Evolutionary conservation across 1,139 yeast species (phyloP).

Genomic region (Pichia norvegensis): DNA sequence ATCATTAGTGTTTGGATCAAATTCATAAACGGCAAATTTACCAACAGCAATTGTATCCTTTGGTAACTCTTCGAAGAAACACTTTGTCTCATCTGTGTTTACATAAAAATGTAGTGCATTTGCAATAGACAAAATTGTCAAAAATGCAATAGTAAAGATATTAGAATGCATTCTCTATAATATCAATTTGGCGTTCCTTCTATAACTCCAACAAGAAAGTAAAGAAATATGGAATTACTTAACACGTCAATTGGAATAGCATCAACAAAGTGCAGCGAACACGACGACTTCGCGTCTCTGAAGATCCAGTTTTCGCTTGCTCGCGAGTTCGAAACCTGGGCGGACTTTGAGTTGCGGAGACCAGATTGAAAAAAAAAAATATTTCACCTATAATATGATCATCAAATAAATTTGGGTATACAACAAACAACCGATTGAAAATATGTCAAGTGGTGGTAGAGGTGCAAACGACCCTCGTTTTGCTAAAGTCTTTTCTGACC

Average conservation of each 20-base stretch:
- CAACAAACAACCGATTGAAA: background rate
- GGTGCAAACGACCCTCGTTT: conserved; percentile 62
- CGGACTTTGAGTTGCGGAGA: no score
- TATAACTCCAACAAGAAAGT: no score
- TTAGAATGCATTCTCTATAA: background rate
- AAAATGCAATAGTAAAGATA: background rate
- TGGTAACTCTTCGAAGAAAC: conserved; percentile 50
- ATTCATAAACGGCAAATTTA: conserved; percentile 29
- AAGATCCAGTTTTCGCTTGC: no score
- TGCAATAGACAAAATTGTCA: conserved; percentile 9
- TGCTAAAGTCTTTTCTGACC: conserved; percentile 74
- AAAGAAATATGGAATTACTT: no score
- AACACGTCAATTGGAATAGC: no score
- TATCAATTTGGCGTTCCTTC: background rate
- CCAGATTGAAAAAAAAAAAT: background rate
- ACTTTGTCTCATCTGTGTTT: conserved; percentile 36
- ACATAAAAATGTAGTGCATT: conserved; percentile 35
- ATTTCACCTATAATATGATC: no score
- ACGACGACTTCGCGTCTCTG: no score
- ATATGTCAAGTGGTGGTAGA: background rate
- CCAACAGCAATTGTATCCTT: conserved; percentile 46
- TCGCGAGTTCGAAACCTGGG: no score
- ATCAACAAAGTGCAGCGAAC: no score
- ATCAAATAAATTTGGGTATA: no score
- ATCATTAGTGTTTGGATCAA: conserved; percentile 27